These are phyloP conservation scores for Raphidocelis subcapitata DNA, from an alignment of 139 green algal genomes.

Conservation along the genomic window DNA sequence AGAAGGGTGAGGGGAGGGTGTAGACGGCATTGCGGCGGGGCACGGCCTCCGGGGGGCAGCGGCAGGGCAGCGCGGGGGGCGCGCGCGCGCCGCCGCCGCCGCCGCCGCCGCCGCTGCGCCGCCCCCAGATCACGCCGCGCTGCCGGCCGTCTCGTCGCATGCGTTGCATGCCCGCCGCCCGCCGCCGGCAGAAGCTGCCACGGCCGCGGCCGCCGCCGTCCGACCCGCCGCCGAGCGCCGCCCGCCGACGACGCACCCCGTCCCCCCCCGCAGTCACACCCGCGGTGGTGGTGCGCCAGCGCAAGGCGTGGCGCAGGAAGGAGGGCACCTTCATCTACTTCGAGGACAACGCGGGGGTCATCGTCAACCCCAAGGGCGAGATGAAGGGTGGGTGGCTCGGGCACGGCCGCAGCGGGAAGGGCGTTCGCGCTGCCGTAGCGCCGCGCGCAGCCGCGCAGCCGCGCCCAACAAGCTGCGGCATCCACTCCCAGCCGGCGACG, in stretches of 20 bases:
- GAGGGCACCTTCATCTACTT: conserved; percentile 99
- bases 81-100: too few relatives aligned
- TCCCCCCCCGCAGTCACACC: conserved; percentile 60
- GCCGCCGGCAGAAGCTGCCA: too few relatives aligned
- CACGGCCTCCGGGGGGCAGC: too few relatives aligned
- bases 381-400: conserved; percentile 90
- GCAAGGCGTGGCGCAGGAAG: conserved; percentile 98
- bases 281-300: conserved; percentile 95
- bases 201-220: too few relatives aligned
- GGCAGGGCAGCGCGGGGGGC: too few relatives aligned
- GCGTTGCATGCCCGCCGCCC: too few relatives aligned
- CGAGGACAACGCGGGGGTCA: conserved; percentile 99
- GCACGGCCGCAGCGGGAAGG: background rate
- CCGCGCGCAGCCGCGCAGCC: background rate
- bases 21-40: too few relatives aligned
- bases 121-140: too few relatives aligned
- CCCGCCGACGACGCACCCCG: background rate
- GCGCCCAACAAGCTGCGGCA: too few relatives aligned
- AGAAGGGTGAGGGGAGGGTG: conserved; percentile 83
- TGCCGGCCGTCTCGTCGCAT: too few relatives aligned
- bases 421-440: background rate
- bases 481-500: too few relatives aligned
- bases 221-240: background rate
- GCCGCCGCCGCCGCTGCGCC: too few relatives aligned
- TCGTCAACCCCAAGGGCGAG: conserved; percentile 99